A percentile compares a stretch with the other conserved stretches of the same genome.
Evolutionary conservation across 2,329 filamentous ascomycete species (phyloP).

Genomic region (Alternaria arbusti): DNA sequence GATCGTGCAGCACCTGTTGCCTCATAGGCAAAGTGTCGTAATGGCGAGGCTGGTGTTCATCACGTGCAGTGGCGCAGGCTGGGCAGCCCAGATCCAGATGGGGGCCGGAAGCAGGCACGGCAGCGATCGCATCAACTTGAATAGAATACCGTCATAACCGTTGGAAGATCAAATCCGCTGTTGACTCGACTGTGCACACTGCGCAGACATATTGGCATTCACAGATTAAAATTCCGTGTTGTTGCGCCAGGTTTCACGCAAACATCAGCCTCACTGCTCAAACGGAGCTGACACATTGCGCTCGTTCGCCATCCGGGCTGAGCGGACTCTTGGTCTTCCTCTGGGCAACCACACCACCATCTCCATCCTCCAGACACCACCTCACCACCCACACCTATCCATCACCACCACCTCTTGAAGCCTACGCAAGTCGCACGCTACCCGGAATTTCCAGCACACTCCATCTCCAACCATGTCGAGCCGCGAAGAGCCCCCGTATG

Average conservation of each 20-base stretch:
- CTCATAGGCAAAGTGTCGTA: not conserved
- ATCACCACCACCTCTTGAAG: slow-evolving; percentile 21
- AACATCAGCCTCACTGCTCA: slow-evolving; percentile 40
- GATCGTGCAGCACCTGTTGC: not conserved
- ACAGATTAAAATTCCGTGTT: slow-evolving; percentile 10
- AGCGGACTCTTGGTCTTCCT: slow-evolving; percentile 16
- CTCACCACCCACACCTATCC: slow-evolving; percentile 26
- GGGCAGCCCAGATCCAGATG: not conserved
- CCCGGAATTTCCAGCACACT: slow-evolving; percentile 3
- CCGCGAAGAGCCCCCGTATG: slow-evolving; percentile 70
- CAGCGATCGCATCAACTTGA: slow-evolving; percentile 10
- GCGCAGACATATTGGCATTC: not conserved
- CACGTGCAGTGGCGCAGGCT: slow-evolving; percentile 23
- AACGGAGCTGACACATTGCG: slow-evolving; percentile 39
- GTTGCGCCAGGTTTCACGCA: slow-evolving; percentile 31
- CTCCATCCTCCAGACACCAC: slow-evolving; percentile 34
- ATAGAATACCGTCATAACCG: slow-evolving; percentile 10
- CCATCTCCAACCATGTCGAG: slow-evolving; percentile 50
- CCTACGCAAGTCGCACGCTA: slow-evolving; percentile 25
- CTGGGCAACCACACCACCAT: slow-evolving; percentile 23
- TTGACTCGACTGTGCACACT: slow-evolving; percentile 5
- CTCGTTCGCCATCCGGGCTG: slow-evolving; percentile 25
- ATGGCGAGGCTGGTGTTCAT: slow-evolving; percentile 11
- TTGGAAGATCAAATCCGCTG: slow-evolving; percentile 3
- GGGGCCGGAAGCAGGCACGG: slow-evolving; percentile 6